A percentile compares a stretch with the other conserved stretches of the same genome.
Evolutionary conservation across 1,284 basidiomycete species (phyloP).

Genomic region (Stygiomarasmius scandens): DNA sequence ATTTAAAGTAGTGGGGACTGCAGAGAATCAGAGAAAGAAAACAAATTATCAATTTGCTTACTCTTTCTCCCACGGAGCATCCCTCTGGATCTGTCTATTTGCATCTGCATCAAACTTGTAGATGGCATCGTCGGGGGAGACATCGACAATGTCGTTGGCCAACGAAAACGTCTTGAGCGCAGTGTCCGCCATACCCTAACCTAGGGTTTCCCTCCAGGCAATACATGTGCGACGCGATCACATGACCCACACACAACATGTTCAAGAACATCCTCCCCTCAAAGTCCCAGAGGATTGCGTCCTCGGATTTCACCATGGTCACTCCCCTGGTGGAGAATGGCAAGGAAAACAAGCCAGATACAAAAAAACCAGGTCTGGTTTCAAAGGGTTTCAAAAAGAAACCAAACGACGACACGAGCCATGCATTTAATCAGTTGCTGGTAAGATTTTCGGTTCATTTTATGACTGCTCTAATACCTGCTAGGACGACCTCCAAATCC

Average conservation of each 20-base stretch:
- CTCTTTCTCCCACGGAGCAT: conserved; percentile 89
- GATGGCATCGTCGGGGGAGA: conserved; percentile 78
- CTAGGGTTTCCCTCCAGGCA: no score
- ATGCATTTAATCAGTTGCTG: conserved; percentile 74
- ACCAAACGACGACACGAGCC: conserved; percentile 46
- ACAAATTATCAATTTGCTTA: conserved; percentile 57
- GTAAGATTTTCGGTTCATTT: conserved; percentile 36
- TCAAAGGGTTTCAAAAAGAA: conserved; percentile 40
- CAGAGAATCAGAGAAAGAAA: conserved; percentile 5
- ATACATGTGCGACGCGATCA: no score
- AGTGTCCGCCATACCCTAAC: conserved; percentile 5
- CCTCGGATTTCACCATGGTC: conserved; percentile 72
- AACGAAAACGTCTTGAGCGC: conserved; percentile 74
- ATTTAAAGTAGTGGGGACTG: conserved; percentile 91
- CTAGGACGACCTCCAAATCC: conserved; percentile 86
- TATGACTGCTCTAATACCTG: conserved; percentile 1
- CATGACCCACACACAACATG: conserved; percentile 42
- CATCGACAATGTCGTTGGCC: conserved; percentile 74
- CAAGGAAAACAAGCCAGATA: conserved; percentile 66
- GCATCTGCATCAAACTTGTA: conserved; percentile 79
- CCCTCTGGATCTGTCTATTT: conserved; percentile 71
- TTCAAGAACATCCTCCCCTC: conserved; percentile 76
- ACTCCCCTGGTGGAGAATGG: conserved; percentile 57
- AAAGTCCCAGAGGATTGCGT: conserved; percentile 60
- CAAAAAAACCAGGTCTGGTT: conserved; percentile 26